A percentile compares a stretch with the other conserved stretches of the same genome.
These are phyloP conservation scores for Candida pseudoviswanathii DNA, from an alignment of 1,139 yeast species.

Conservation along the genomic window DNA sequence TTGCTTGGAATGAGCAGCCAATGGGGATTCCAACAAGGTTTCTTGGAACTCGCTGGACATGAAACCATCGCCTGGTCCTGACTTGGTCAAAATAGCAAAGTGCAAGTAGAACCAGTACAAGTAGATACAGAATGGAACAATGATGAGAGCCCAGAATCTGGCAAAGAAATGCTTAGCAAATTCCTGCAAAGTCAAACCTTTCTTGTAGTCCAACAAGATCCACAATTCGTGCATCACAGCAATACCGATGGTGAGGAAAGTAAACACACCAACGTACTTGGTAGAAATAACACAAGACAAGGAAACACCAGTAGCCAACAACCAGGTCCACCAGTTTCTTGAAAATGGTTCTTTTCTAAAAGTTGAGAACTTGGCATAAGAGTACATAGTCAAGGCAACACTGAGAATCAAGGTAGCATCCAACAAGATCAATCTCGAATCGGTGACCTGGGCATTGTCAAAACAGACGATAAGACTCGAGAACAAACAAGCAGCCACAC, in stretches of 20 bases:
- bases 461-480: conserved; percentile 83
- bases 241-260: conserved; percentile 81
- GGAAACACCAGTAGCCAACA: conserved; percentile 76
- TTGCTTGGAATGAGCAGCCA: conserved; percentile 70
- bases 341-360: conserved; percentile 69
- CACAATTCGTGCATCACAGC: conserved; percentile 88
- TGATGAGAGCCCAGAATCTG: conserved; percentile 70
- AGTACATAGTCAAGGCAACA: conserved; percentile 76
- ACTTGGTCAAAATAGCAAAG: conserved; percentile 72
- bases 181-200: conserved; percentile 63
- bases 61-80: conserved; percentile 95
- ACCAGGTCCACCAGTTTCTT: conserved; percentile 84
- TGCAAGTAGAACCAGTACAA: conserved; percentile 94
- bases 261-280: conserved; percentile 93
- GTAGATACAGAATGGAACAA: conserved; percentile 80
- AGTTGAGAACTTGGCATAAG: conserved; percentile 79
- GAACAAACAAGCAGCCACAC: conserved; percentile 74
- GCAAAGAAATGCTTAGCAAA: conserved; percentile 74
- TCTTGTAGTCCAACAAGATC: conserved; percentile 73
- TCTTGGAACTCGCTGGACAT: conserved; percentile 96
- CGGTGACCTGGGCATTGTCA: conserved; percentile 90
- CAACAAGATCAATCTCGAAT: conserved; percentile 84
- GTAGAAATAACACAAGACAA: conserved; percentile 91
- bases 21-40: conserved; percentile 78
- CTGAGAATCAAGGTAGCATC: conserved; percentile 87